A percentile compares a stretch with the other conserved stretches of the same genome.
Conservation (phyloP, 768 basidiomycete genomes). For the Lactifluus pinguis region DNA sequence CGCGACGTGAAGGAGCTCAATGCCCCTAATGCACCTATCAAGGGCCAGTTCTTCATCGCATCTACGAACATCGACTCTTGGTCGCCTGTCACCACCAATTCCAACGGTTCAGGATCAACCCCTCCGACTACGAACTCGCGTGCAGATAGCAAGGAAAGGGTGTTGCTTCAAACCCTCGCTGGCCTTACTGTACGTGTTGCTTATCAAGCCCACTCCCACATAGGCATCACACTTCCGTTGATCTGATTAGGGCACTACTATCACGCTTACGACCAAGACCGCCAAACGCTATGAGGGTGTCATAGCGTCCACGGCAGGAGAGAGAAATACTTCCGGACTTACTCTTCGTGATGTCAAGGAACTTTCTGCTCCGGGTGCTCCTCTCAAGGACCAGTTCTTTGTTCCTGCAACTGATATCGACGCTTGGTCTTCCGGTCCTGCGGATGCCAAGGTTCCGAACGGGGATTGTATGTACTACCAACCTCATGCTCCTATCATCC, state of each 20-base stretch:
- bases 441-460: constrained; percentile 57
- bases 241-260: constrained; percentile 55
- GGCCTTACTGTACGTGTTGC: constrained; percentile 57
- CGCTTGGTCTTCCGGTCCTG: constrained; percentile 62
- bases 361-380: constrained; percentile 51
- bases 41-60: constrained; percentile 59
- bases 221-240: constrained; percentile 12
- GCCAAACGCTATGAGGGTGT: constrained; percentile 67
- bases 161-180: constrained; percentile 52
- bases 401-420: constrained; percentile 68
- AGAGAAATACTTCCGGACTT: constrained; percentile 64
- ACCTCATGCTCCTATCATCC: not conserved
- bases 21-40: constrained; percentile 54
- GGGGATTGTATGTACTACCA: constrained; percentile 54
- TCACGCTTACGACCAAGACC: constrained; percentile 68
- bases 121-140: constrained; percentile 21
- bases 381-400: constrained; percentile 63
- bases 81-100: constrained; percentile 27
- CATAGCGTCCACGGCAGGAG: constrained; percentile 47
- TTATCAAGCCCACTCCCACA: not conserved
- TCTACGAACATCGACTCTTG: constrained; percentile 66
- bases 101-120: constrained; percentile 35
- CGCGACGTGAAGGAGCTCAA: constrained; percentile 70
- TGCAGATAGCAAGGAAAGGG: constrained; percentile 44
- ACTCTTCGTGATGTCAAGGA: constrained; percentile 75